Conservation (phyloP, 2,329 filamentous ascomycete genomes). For the Cercospora zeae-maydis region DNA sequence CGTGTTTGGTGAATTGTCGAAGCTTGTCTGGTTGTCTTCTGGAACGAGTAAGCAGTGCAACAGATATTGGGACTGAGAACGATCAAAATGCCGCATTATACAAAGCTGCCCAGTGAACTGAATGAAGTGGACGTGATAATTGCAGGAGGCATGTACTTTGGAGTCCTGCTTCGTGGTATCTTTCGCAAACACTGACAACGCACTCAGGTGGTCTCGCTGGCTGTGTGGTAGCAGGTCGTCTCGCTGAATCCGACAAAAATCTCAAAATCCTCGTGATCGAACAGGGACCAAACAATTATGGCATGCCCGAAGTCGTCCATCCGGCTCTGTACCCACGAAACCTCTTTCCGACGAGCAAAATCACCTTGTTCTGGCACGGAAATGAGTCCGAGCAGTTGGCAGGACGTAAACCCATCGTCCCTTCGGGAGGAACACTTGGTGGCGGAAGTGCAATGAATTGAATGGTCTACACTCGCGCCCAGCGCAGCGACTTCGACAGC, state of each 20-base stretch:
- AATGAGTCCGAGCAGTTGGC: constrained; percentile 47
- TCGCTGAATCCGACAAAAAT: constrained; percentile 50
- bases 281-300: constrained; percentile 52
- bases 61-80: no score
- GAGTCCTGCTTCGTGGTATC: not conserved
- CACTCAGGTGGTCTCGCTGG: constrained; percentile 47
- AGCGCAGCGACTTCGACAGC: constrained; percentile 49
- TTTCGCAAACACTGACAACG: not conserved
- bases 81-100: constrained; percentile 19
- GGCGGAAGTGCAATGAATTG: constrained; percentile 51
- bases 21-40: not conserved
- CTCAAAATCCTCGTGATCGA: constrained; percentile 54
- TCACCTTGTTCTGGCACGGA: constrained; percentile 52
- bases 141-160: constrained; percentile 16
- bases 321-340: constrained; percentile 52
- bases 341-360: constrained; percentile 49
- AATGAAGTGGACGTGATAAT: constrained; percentile 23
- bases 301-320: constrained; percentile 49
- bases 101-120: constrained; percentile 16
- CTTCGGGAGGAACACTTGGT: constrained; percentile 54
- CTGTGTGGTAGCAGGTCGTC: constrained; percentile 49
- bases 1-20: not conserved
- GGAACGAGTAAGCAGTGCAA: not conserved
- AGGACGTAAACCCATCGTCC: constrained; percentile 45
- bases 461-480: constrained; percentile 45